Evolutionary conservation across 2,329 filamentous ascomycete species (phyloP), one percentile per base, ranked within the genome.

Genomic region (Diplodia mutila): DNA sequence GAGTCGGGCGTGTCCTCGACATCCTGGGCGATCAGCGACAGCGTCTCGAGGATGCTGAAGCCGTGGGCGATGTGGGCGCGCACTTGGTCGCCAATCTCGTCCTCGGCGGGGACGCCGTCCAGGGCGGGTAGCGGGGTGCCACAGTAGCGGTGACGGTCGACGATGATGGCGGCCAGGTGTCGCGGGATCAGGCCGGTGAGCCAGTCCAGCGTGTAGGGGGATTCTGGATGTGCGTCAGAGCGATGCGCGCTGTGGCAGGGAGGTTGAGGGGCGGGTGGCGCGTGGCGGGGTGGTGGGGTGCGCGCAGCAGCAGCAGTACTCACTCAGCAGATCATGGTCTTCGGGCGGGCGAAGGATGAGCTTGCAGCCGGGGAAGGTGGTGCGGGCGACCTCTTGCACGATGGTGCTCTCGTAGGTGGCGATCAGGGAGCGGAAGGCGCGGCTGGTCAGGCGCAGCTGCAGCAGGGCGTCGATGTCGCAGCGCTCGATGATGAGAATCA

Each of bases 81-180:
- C 32, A 78, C 54, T 42, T 67, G 71, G 46, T 77, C 71, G 54
- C 75, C 75, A 57, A 71, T 72, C 7, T 71, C 59, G 46, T 77
- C 75, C 65, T 77, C 75, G 29, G 75, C 75, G 2, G 72, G 72
- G 25, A 76, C 73, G 27, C 75, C 73, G 66, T 74, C 72, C 69
- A 51, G 66, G 64, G 32, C 71, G 59, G 25, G 67, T 55, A 66
- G 69, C 69, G 21, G 72, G 67, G 54, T 74, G 64, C 65, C 65
- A 25, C 65, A 67, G 65, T 61, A 61, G 54, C 65, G 65, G 48
- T 77, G 72, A 29, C 72, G 69, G 59, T 77, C 75, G 5, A 77
- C 72, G 27, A 77, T 42, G 21, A 76, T 72, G 4, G 74, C 70
- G 1, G 77, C 75, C 42, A 78, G 69, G 9, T 75, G 74, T 27